phyloP scores from a whole-genome alignment of 2,329 filamentous ascomycete species.

The Cercospora canescens region DNA sequence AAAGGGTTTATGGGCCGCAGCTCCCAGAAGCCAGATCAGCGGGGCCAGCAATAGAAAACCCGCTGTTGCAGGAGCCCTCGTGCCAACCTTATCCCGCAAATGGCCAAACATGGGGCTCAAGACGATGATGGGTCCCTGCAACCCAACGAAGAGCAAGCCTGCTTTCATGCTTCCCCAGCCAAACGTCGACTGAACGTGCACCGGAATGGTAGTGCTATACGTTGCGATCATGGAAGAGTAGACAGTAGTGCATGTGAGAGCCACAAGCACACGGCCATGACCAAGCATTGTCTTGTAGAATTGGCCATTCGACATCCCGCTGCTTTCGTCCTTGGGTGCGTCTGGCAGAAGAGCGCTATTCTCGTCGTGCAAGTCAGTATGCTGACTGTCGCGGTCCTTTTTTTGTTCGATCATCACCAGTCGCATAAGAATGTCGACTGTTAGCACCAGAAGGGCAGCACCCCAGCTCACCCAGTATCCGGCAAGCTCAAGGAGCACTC shows the following conservation, averaged over 20 bases:
- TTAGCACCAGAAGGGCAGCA: not conserved
- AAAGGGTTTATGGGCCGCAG: not conserved
- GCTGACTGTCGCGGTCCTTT: not conserved
- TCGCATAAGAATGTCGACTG: not conserved
- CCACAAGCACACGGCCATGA: not conserved
- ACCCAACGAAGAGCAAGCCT: too few species aligned
- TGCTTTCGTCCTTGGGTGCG: not conserved
- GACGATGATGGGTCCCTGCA: not conserved
- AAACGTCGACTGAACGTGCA: not conserved
- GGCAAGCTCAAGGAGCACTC: not conserved
- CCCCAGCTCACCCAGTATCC: not conserved
- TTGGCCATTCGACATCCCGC: not conserved
- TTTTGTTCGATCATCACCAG: not conserved
- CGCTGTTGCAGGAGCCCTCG: not conserved
- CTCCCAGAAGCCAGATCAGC: not conserved
- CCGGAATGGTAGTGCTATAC: not conserved
- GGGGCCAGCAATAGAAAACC: not conserved
- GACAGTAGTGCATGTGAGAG: not conserved
- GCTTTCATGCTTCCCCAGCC: too few species aligned
- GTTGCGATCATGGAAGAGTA: not conserved
- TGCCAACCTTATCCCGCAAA: not conserved
- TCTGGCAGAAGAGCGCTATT: too few species aligned
- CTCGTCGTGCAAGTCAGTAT: too few species aligned
- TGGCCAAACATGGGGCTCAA: not conserved
- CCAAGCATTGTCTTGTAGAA: not conserved